Conservation (phyloP, 2,329 filamentous ascomycete genomes). For the Penicillium sp. region DNA sequence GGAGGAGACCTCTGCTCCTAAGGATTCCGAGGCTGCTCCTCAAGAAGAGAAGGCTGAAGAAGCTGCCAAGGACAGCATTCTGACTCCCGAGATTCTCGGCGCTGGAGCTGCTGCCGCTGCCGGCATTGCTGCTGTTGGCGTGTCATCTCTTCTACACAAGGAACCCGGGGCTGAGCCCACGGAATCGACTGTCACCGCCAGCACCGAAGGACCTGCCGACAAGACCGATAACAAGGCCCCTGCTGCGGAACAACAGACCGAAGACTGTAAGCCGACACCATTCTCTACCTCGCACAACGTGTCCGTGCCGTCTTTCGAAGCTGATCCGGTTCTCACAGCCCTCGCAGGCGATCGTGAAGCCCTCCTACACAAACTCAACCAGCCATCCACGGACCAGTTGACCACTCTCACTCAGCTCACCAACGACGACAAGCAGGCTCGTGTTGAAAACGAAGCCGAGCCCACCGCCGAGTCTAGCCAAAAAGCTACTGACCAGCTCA, state of each 20-base stretch:
- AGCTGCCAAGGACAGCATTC: slow-evolving; percentile 26
- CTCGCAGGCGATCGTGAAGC: slow-evolving; percentile 43
- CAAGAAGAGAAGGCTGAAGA: slow-evolving; percentile 19
- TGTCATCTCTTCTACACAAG: slow-evolving; percentile 30
- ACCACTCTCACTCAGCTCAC: slow-evolving; percentile 77
- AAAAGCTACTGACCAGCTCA: slow-evolving; percentile 22
- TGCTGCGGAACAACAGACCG: slow-evolving; percentile 27
- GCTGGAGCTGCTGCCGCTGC: slow-evolving; percentile 36
- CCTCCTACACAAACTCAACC: slow-evolving; percentile 39
- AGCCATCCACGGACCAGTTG: slow-evolving; percentile 40
- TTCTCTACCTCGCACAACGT: slow-evolving; percentile 28
- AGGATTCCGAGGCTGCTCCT: background rate
- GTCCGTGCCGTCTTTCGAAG: slow-evolving; percentile 39
- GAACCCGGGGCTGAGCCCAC: slow-evolving; percentile 24
- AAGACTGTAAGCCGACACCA: slow-evolving; percentile 33
- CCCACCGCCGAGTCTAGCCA: slow-evolving; percentile 21
- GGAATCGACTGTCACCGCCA: slow-evolving; percentile 14
- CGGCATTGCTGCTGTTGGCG: slow-evolving; percentile 36
- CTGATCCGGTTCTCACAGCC: slow-evolving; percentile 40
- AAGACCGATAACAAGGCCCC: slow-evolving; percentile 25
- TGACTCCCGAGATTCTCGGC: slow-evolving; percentile 35
- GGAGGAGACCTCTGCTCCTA: slow-evolving; percentile 16
- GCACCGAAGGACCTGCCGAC: slow-evolving; percentile 17
- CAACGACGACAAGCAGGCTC: slow-evolving; percentile 51
- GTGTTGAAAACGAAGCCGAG: slow-evolving; percentile 22